Percentiles rank a stretch among this genome's conserved stretches.
Conservation (phyloP, 345 rosid genomes). For the Acer yangbiense region DNA sequence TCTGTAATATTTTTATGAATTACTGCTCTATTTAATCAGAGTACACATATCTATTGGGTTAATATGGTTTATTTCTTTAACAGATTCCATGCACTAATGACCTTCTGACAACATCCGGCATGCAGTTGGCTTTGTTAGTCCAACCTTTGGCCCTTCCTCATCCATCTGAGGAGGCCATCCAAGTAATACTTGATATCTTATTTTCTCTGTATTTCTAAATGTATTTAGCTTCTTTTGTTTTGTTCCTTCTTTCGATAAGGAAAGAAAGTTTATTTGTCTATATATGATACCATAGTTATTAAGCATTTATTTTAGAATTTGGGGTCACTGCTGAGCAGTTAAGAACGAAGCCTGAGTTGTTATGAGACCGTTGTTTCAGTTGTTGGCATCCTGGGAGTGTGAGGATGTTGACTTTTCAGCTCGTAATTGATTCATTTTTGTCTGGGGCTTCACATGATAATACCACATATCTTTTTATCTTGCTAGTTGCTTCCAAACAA, state of each 20-base stretch:
- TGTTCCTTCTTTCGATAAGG: neutral
- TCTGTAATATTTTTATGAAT: conserved; percentile 8
- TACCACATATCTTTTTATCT: neutral
- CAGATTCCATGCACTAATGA: conserved; percentile 97
- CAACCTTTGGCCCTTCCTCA: conserved; percentile 97
- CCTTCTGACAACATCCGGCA: conserved; percentile 89
- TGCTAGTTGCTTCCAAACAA: neutral
- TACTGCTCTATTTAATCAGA: neutral
- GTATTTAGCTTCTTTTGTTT: conserved; percentile 1
- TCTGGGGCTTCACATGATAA: neutral
- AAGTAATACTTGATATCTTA: conserved; percentile 43
- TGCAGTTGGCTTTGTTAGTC: conserved; percentile 90
- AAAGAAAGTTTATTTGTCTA: neutral
- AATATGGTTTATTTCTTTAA: conserved; percentile 22
- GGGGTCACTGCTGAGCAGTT: neutral
- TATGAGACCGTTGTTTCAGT: neutral
- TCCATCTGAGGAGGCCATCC: conserved; percentile 96
- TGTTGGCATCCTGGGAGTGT: neutral
- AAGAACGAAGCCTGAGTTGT: conserved; percentile 10
- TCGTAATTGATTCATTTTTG: neutral
- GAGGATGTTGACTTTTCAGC: neutral
- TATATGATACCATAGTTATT: neutral
- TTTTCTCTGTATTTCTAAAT: neutral
- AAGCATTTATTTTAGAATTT: neutral
- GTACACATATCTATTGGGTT: neutral